These are phyloP conservation scores for Argentina anserina DNA, from an alignment of 306 rosid genomes.

Conservation along the genomic window DNA sequence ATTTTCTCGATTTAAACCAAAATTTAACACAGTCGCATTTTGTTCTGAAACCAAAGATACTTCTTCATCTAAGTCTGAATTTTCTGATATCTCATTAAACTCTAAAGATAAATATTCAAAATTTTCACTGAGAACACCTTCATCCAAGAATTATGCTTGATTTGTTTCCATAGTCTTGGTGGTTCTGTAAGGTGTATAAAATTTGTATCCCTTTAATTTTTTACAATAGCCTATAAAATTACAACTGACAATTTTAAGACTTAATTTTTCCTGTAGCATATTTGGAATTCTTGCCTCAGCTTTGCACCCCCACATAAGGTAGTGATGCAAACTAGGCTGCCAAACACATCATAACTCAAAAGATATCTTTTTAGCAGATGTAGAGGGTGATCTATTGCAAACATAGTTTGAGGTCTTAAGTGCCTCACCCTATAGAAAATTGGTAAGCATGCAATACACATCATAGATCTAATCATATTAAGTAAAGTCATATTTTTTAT, in stretches of 20 bases:
- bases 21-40: no score
- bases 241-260: not conserved
- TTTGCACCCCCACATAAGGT: not conserved
- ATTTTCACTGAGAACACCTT: not conserved
- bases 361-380: not conserved
- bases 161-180: not conserved
- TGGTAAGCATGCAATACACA: not conserved
- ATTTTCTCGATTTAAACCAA: no score
- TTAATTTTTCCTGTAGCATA: not conserved
- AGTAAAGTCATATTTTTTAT: not conserved
- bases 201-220: not conserved
- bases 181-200: not conserved
- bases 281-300: not conserved
- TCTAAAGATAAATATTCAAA: not conserved
- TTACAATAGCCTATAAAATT: not conserved
- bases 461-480: not conserved
- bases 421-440: not conserved
- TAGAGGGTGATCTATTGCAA: not conserved
- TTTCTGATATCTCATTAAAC: not conserved
- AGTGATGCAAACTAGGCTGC: not conserved
- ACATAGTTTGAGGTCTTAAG: not conserved
- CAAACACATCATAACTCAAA: not conserved
- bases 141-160: not conserved
- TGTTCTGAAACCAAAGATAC: no score
- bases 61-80: not conserved